A percentile compares a stretch with the other conserved stretches of the same genome.
These are phyloP conservation scores for Lipomyces oligophaga DNA, from an alignment of 805 yeast species.

Conservation along the genomic window DNA sequence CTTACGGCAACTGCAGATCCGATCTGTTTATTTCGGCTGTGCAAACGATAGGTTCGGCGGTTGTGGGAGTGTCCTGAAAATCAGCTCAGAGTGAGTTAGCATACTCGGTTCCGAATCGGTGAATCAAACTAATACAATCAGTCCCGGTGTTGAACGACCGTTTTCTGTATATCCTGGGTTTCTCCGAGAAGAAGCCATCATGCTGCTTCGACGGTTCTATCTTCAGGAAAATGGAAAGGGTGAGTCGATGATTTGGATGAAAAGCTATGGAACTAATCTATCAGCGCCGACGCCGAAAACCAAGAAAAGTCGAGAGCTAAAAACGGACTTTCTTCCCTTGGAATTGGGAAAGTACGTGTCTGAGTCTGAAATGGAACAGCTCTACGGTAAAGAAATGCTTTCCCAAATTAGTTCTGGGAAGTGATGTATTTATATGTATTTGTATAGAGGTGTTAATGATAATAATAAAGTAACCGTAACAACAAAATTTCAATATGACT, in stretches of 20 bases:
- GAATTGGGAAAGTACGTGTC: slow-evolving; percentile 24
- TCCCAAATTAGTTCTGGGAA: too few species aligned
- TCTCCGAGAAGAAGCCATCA: slow-evolving; percentile 73
- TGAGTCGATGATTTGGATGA: background rate
- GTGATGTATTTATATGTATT: too few species aligned
- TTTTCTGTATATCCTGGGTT: slow-evolving; percentile 67
- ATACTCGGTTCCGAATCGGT: background rate
- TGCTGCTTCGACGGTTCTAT: slow-evolving; percentile 77
- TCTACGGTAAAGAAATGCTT: slow-evolving; percentile 36
- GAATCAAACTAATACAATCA: background rate
- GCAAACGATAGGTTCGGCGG: slow-evolving; percentile 97
- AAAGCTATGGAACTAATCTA: too few species aligned
- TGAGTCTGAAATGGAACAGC: slow-evolving; percentile 22
- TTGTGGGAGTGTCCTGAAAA: slow-evolving; percentile 75
- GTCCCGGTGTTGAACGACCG: slow-evolving; percentile 18
- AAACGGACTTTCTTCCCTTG: slow-evolving; percentile 44
- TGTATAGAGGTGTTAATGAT: background rate
- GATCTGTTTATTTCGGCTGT: slow-evolving; percentile 80
- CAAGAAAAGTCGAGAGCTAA: slow-evolving; percentile 53
- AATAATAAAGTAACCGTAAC: background rate
- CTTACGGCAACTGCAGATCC: slow-evolving; percentile 70
- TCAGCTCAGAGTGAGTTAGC: slow-evolving; percentile 46
- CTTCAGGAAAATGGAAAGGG: slow-evolving; percentile 69
- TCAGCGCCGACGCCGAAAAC: slow-evolving; percentile 73
- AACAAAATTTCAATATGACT: background rate